Percentiles rank a stretch among this genome's conserved stretches.
phyloP scores from a whole-genome alignment of 768 basidiomycete species.

The Tulasnella sp. region DNA sequence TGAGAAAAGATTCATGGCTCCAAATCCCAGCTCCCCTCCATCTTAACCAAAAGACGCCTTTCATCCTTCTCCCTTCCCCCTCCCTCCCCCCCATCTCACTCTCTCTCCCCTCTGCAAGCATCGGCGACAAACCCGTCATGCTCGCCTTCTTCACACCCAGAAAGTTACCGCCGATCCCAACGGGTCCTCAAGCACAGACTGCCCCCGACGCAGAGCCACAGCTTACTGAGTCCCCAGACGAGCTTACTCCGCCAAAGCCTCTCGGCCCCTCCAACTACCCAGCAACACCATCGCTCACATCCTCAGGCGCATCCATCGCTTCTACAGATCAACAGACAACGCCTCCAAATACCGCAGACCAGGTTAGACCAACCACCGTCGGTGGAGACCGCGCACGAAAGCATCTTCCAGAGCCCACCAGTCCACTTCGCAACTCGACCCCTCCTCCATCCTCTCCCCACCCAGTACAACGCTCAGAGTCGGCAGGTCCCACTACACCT shows the following conservation, averaged over 20 bases:
- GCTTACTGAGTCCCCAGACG: neutral
- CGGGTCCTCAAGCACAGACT: neutral
- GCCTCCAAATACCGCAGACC: neutral
- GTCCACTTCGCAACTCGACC: neutral
- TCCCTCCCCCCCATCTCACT: neutral
- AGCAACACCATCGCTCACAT: constrained; percentile 20
- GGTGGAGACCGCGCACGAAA: neutral
- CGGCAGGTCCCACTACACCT: neutral
- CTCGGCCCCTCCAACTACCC: neutral
- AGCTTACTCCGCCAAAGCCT: neutral
- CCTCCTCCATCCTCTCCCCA: neutral
- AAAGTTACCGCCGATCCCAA: neutral
- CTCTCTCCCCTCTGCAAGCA: neutral
- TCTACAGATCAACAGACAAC: constrained; percentile 5
- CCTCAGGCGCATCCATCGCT: neutral
- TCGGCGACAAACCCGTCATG: neutral
- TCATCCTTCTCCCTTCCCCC: neutral
- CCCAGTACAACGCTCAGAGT: neutral
- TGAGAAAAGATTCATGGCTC: neutral
- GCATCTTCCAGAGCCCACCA: neutral
- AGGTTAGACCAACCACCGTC: neutral
- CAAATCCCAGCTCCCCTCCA: neutral
- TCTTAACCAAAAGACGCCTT: neutral
- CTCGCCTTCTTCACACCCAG: neutral
- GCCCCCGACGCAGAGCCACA: neutral